Evolutionary conservation across 1,284 basidiomycete species (phyloP).

Genomic region (Ustilago hordei): DNA sequence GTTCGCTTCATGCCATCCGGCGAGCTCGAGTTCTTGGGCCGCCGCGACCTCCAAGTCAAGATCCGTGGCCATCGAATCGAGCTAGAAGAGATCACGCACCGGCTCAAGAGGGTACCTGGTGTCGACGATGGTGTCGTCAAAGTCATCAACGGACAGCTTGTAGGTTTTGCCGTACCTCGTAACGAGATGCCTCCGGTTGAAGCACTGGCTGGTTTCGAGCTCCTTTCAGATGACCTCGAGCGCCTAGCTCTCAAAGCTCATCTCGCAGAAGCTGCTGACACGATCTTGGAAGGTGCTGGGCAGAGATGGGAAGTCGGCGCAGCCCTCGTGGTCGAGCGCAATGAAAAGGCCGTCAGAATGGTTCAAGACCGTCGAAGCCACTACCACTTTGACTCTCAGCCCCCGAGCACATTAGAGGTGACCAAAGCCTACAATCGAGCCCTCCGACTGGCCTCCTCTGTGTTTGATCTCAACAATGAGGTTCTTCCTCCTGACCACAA

Average conservation of each 20-base stretch:
- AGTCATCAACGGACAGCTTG: constrained; percentile 1
- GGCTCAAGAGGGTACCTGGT: background rate
- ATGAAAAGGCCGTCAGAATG: background rate
- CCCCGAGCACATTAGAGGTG: background rate
- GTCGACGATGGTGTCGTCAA: constrained; percentile 1
- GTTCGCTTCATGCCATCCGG: background rate
- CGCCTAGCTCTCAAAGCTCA: constrained; percentile 1
- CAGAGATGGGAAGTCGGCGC: background rate
- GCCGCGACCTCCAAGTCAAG: constrained; percentile 1
- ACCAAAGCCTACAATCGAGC: background rate
- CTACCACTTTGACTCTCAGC: background rate
- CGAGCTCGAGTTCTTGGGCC: background rate
- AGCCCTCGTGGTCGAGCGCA: background rate
- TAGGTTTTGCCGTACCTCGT: background rate
- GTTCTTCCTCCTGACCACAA: background rate
- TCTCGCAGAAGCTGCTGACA: background rate
- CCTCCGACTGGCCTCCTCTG: background rate
- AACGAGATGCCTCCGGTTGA: background rate
- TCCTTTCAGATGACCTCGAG: background rate
- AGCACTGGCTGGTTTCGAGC: background rate
- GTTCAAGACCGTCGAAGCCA: background rate
- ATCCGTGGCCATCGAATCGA: background rate
- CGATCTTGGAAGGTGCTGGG: background rate
- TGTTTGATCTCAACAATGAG: background rate
- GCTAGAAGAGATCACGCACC: background rate